Percentiles rank a stretch among this genome's conserved stretches.
phyloP scores from a whole-genome alignment of 345 rosid species.

The Psidium guajava region DNA sequence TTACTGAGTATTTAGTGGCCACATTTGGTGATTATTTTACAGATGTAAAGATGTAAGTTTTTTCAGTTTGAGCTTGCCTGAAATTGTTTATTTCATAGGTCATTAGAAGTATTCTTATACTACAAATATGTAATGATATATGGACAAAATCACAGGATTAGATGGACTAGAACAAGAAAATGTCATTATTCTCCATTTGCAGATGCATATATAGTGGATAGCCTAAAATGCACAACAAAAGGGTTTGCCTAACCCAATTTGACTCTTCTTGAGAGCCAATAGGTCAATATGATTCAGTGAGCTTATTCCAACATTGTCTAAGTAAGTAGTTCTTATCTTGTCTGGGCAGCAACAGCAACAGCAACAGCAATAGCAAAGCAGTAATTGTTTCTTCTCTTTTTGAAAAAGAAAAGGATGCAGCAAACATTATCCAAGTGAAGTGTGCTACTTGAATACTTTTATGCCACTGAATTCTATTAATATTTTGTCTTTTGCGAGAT shows the following conservation, averaged over 20 bases:
- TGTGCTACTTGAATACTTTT: background rate
- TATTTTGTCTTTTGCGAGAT: background rate
- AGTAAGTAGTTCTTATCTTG: background rate
- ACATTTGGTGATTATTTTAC: constrained; percentile 93
- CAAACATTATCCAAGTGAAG: background rate
- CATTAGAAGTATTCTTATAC: background rate
- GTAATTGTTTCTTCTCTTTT: background rate
- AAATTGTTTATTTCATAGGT: background rate
- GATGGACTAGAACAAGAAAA: background rate
- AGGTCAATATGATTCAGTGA: background rate
- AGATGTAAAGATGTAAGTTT: constrained; percentile 89
- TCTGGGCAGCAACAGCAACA: background rate
- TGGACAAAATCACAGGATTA: background rate
- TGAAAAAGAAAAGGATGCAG: background rate
- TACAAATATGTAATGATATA: background rate
- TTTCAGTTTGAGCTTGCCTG: background rate
- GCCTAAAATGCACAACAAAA: background rate
- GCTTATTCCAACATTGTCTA: background rate
- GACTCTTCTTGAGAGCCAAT: background rate
- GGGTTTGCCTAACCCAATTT: background rate
- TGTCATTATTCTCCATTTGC: background rate
- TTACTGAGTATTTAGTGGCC: constrained; percentile 86
- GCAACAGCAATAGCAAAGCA: background rate
- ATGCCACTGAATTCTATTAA: background rate
- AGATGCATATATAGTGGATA: background rate